Evolutionary conservation across 257 asterid genomes (phyloP).

Genomic region (Cynanchum wilfordii): DNA sequence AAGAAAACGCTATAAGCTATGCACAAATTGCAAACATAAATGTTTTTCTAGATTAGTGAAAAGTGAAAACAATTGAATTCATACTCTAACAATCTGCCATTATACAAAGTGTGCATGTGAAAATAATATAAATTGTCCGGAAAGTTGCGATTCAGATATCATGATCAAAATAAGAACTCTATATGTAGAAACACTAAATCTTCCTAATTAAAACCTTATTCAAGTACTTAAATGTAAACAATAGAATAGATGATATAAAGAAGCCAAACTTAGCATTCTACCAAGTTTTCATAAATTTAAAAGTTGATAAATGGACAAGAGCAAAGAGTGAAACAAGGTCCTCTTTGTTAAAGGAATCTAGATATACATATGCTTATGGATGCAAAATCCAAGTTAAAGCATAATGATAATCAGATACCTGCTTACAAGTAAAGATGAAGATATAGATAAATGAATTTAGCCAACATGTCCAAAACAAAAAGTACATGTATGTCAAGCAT

Average conservation of each 20-base stretch:
- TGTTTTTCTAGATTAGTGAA: neutral
- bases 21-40: neutral
- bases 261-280: neutral
- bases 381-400: neutral
- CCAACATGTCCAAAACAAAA: neutral
- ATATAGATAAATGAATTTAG: neutral
- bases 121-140: neutral
- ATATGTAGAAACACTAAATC: neutral
- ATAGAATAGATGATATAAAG: neutral
- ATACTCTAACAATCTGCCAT: neutral
- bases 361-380: neutral
- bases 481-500: neutral
- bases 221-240: neutral
- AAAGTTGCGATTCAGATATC: neutral
- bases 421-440: neutral
- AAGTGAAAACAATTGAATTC: neutral
- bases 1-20: neutral
- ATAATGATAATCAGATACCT: neutral
- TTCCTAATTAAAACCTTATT: neutral
- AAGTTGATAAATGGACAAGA: neutral
- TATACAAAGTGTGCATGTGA: neutral
- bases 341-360: neutral
- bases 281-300: neutral
- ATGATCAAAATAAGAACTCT: neutral
- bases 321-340: neutral